Evolutionary conservation across 2,329 filamentous ascomycete genomes (phyloP).

Genomic region (Talaromyces sp.): DNA sequence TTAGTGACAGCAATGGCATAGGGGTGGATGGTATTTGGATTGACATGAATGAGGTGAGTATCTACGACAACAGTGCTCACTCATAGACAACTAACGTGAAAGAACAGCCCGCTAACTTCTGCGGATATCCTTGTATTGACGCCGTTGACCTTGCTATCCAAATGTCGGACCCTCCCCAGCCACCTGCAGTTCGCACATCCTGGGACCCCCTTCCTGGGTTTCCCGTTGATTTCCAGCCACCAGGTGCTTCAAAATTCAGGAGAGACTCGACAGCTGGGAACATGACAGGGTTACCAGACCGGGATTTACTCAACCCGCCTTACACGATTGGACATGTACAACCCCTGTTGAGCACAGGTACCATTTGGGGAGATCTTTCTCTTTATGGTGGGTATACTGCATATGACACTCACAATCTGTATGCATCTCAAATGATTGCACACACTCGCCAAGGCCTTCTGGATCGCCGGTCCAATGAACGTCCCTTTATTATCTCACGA

Average conservation of each 20-base stretch:
- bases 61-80: no score
- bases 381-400: slow-evolving; percentile 61
- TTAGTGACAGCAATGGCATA: slow-evolving; percentile 59
- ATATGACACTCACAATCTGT: slow-evolving; percentile 75
- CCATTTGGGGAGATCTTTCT: slow-evolving; percentile 63
- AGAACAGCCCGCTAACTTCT: slow-evolving; percentile 43
- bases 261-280: background rate
- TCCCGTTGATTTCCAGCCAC: slow-evolving; percentile 62
- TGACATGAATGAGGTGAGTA: slow-evolving; percentile 58
- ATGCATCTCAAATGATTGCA: slow-evolving; percentile 67
- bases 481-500: slow-evolving; percentile 70
- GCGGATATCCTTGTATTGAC: slow-evolving; percentile 52
- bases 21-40: slow-evolving; percentile 77
- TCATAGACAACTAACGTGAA: background rate
- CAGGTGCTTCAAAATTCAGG: background rate
- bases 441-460: slow-evolving; percentile 63
- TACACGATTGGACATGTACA: slow-evolving; percentile 56
- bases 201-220: slow-evolving; percentile 68
- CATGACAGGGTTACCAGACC: slow-evolving; percentile 52
- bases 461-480: slow-evolving; percentile 56
- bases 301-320: slow-evolving; percentile 60
- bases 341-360: slow-evolving; percentile 51
- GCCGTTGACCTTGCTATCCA: slow-evolving; percentile 47
- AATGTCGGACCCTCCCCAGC: slow-evolving; percentile 50
- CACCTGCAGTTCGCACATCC: slow-evolving; percentile 61